Conservation (phyloP, 2,329 filamentous ascomycete genomes). For the Salinomyces thailandicus region DNA sequence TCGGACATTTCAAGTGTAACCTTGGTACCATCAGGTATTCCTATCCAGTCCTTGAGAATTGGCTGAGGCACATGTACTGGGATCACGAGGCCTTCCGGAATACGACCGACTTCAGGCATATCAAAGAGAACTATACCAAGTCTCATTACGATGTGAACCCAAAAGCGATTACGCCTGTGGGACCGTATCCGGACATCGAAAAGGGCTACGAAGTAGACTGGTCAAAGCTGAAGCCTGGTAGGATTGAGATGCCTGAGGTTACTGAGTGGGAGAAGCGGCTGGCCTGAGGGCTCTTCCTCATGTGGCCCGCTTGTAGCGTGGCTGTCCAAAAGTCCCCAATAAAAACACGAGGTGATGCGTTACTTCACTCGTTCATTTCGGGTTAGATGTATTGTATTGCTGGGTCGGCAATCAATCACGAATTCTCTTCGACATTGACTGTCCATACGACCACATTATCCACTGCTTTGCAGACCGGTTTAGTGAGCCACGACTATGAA, state of each 20-base stretch:
- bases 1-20: conserved; percentile 59
- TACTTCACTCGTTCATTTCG: no score
- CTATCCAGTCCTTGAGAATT: conserved; percentile 51
- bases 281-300: no score
- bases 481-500: no score
- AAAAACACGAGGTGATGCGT: no score
- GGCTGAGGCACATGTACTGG: conserved; percentile 51
- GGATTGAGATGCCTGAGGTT: conserved; percentile 34
- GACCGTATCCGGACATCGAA: conserved; percentile 50
- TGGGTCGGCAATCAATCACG: no score
- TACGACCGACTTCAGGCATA: conserved; percentile 55
- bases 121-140: conserved; percentile 59
- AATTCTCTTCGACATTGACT: no score
- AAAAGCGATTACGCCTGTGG: conserved; percentile 50
- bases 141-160: conserved; percentile 51
- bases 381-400: no score
- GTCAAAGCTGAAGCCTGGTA: conserved; percentile 38
- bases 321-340: no score
- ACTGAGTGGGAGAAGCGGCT: conserved; percentile 24
- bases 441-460: no score
- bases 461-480: no score
- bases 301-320: no score
- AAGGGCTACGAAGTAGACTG: conserved; percentile 41
- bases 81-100: conserved; percentile 44
- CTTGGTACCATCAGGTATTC: conserved; percentile 47